These are phyloP conservation scores for Wickerhamiella azymoides DNA, from an alignment of 805 yeast species.

Conservation along the genomic window DNA sequence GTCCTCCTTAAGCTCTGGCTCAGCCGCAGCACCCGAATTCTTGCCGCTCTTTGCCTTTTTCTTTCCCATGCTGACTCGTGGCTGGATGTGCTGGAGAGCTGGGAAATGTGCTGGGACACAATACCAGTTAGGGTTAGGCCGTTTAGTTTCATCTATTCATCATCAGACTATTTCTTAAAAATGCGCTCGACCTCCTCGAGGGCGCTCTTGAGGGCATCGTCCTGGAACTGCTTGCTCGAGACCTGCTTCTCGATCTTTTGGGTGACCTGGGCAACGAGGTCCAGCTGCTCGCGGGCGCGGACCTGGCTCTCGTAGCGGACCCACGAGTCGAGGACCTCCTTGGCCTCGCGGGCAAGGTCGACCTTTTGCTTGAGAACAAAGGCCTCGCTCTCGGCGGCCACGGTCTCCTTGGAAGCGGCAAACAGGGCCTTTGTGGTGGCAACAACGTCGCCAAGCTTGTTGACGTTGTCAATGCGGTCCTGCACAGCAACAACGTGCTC, in stretches of 20 bases:
- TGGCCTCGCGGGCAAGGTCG: conserved; percentile 79
- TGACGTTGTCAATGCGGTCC: conserved; percentile 77
- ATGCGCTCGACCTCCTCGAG: conserved; percentile 82
- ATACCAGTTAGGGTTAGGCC: too few relatives aligned
- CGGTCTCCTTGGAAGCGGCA: conserved; percentile 92
- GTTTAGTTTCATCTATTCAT: neutral
- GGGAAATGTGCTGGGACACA: too few relatives aligned
- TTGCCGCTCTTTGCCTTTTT: too few relatives aligned
- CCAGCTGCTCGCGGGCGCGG: conserved; percentile 91
- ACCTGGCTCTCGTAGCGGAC: conserved; percentile 95
- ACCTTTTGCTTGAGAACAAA: conserved; percentile 88
- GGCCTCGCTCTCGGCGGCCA: conserved; percentile 84
- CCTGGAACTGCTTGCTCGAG: conserved; percentile 83
- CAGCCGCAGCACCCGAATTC: too few relatives aligned
- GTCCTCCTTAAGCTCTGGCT: too few relatives aligned
- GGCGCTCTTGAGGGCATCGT: conserved; percentile 77
- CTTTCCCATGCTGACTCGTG: too few relatives aligned
- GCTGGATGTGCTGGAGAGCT: too few relatives aligned
- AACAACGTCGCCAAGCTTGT: conserved; percentile 83
- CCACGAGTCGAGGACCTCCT: conserved; percentile 94
- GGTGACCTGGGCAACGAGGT: conserved; percentile 73
- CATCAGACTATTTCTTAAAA: conserved; percentile 28
- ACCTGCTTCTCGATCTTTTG: conserved; percentile 79
- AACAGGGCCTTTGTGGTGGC: conserved; percentile 82
- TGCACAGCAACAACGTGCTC: conserved; percentile 88